Evolutionary conservation across 805 yeast species (phyloP), one percentile per base, ranked within the genome.

Genomic region (Saturnispora dispora): DNA sequence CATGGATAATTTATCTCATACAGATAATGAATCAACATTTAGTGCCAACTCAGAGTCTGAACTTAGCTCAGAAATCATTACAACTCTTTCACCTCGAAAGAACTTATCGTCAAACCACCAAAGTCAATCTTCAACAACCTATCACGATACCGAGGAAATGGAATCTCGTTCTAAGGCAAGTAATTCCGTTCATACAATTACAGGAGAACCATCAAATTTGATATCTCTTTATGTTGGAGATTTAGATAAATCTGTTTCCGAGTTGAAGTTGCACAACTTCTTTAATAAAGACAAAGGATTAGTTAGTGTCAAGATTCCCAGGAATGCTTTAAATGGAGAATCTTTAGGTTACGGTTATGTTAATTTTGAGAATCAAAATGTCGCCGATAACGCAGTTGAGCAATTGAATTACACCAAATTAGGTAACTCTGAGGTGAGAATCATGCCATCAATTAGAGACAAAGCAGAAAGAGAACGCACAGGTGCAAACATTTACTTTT

Each of bases 311-410:
- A 83, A 82, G 60, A 71, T 85, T 40, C 80, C 88, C 56, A 67
- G 72, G 51, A 78, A 79, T 57, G 74, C 78, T 25, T 66, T 69
- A 32, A 69, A 77, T n/a, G 76, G 76, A 23, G 66, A 72, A 46
- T 78, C 89, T 1, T 67, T 87, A 52, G 85, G 88, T 2, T 83
- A 85, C 64, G 93, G 88, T 0, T 85, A 84, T 62, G 81, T 84
- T 18, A 83, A 85, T 52, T 83, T 82, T 61, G 65, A 67, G 7
- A 66, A 63, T 4, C 70, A 71, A 43, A 59, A 65, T 9, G 83
- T 78, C 49, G 88, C 88, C 0, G 72, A 72, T 37, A 50, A 52
- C 33, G 88, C 87, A 2, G 69, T 78, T 46, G 81, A 77, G 45
- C 72, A 76, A 9, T 73, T 82, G 65, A 84, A 81, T 62, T 78